These are phyloP conservation scores for Debaryomyces coudertii DNA, from an alignment of 1,139 yeast genomes.

Conservation along the genomic window DNA sequence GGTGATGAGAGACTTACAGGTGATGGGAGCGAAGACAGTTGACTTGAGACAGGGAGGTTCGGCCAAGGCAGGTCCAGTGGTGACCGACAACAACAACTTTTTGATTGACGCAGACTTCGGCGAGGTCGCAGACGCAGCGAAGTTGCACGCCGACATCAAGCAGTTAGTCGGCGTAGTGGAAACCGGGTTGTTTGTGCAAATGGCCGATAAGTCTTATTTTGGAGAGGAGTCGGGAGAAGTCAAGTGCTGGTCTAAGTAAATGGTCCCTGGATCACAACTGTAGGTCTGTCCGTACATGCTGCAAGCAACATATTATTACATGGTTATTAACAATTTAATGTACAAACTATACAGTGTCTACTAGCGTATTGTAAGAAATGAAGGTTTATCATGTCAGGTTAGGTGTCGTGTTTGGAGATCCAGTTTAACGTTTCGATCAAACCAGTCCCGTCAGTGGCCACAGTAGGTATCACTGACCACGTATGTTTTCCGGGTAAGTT, in stretches of 20 bases:
- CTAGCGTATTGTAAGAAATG: conserved; percentile 8
- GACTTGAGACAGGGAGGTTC: conserved; percentile 81
- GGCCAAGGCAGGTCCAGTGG: conserved; percentile 97
- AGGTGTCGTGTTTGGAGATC: conserved; percentile 65
- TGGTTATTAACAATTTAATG: conserved; percentile 5
- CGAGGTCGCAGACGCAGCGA: conserved; percentile 60
- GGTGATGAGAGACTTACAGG: conserved; percentile 62
- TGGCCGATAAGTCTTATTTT: conserved; percentile 82
- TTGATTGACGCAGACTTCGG: conserved; percentile 95
- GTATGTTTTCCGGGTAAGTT: conserved; percentile 58
- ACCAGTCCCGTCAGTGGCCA: conserved; percentile 77
- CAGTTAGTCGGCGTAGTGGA: conserved; percentile 92
- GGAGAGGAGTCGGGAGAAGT: conserved; percentile 82
- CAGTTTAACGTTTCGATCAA: conserved; percentile 74
- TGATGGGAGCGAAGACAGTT: conserved; percentile 68
- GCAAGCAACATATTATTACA: conserved; percentile 1
- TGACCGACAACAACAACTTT: conserved; percentile 94
- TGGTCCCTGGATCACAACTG: neutral
- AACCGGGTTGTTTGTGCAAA: conserved; percentile 79
- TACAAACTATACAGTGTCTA: conserved; percentile 7
- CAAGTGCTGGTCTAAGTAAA: conserved; percentile 12
- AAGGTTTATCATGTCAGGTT: conserved; percentile 10
- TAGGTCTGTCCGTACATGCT: neutral
- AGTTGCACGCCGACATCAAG: conserved; percentile 69
- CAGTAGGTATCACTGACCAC: conserved; percentile 78